These are phyloP conservation scores for Ochetophila trinervis DNA, from an alignment of 306 rosid species.

Conservation along the genomic window DNA sequence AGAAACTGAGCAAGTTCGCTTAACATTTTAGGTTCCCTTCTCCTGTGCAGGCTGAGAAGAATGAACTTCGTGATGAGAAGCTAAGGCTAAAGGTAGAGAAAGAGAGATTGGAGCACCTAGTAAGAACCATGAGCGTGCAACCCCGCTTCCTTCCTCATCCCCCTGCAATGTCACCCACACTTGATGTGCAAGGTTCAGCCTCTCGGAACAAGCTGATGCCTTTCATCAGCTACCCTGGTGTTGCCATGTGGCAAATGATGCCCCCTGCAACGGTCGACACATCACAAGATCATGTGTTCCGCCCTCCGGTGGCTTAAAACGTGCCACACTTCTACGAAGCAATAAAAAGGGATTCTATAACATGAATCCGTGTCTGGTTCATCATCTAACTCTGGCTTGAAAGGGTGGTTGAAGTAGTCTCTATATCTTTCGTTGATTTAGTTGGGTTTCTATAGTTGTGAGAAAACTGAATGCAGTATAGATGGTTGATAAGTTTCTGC, in stretches of 20 bases:
- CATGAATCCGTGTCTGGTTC: too few species aligned
- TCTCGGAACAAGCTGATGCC: slow-evolving; percentile 64
- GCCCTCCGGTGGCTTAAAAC: slow-evolving; percentile 74
- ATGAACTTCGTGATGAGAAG: slow-evolving; percentile 74
- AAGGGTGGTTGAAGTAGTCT: too few species aligned
- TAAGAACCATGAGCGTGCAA: slow-evolving; percentile 51
- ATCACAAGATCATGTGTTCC: slow-evolving; percentile 74
- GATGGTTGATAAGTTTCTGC: too few species aligned
- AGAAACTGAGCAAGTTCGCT: background rate
- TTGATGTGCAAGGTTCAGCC: slow-evolving; percentile 53
- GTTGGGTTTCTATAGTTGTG: too few species aligned
- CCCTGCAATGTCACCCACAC: slow-evolving; percentile 55
- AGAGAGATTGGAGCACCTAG: slow-evolving; percentile 66
- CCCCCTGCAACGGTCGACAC: slow-evolving; percentile 69
- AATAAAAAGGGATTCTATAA: background rate
- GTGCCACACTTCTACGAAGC: background rate
- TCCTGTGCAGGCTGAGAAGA: slow-evolving; percentile 61
- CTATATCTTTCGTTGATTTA: too few species aligned
- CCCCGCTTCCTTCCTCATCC: slow-evolving; percentile 49
- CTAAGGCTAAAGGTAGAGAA: slow-evolving; percentile 71
- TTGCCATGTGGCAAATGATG: slow-evolving; percentile 80
- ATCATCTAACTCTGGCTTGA: too few species aligned
- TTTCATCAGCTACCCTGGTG: slow-evolving; percentile 60
- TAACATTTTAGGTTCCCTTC: slow-evolving; percentile 5
- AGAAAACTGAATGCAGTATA: too few species aligned